Evolutionary conservation across 2,329 filamentous ascomycete species (phyloP).

Genomic region (Meredithiella fracta): DNA sequence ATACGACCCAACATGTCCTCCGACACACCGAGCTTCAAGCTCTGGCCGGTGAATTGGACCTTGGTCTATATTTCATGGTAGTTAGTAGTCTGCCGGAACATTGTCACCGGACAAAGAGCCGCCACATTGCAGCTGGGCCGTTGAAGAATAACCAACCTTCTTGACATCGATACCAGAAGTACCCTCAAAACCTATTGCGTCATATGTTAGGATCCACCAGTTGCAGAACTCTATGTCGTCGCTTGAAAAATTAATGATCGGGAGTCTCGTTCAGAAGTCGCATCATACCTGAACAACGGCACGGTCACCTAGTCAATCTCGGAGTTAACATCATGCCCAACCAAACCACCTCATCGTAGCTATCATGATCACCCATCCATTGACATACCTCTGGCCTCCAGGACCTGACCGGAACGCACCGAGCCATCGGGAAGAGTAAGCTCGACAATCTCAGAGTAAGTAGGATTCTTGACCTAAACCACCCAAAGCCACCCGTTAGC

Average conservation of each 20-base stretch:
- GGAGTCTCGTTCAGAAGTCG: not conserved
- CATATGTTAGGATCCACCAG: not conserved
- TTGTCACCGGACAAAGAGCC: not conserved
- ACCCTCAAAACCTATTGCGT: constrained; percentile 79
- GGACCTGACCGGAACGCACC: constrained; percentile 81
- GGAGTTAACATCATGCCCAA: constrained; percentile 11
- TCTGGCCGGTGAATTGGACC: constrained; percentile 94
- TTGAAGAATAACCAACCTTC: constrained; percentile 46
- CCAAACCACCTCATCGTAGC: not conserved
- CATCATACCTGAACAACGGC: constrained; percentile 75
- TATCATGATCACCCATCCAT: not conserved
- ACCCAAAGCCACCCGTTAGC: not conserved
- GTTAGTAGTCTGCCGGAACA: constrained; percentile 18
- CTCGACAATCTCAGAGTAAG: constrained; percentile 95
- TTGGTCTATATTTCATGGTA: constrained; percentile 46
- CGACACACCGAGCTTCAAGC: constrained; percentile 94
- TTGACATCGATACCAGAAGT: constrained; percentile 97
- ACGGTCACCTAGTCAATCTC: constrained; percentile 52
- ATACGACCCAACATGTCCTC: constrained; percentile 99
- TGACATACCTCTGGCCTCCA: constrained; percentile 78
- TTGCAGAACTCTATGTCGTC: not conserved
- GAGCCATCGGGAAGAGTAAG: constrained; percentile 91
- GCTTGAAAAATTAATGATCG: constrained; percentile 2
- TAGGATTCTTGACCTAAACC: constrained; percentile 91
- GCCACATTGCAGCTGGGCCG: not conserved